phyloP scores from a whole-genome alignment of 2,329 filamentous ascomycete genomes.

The Lojkania enalia region DNA sequence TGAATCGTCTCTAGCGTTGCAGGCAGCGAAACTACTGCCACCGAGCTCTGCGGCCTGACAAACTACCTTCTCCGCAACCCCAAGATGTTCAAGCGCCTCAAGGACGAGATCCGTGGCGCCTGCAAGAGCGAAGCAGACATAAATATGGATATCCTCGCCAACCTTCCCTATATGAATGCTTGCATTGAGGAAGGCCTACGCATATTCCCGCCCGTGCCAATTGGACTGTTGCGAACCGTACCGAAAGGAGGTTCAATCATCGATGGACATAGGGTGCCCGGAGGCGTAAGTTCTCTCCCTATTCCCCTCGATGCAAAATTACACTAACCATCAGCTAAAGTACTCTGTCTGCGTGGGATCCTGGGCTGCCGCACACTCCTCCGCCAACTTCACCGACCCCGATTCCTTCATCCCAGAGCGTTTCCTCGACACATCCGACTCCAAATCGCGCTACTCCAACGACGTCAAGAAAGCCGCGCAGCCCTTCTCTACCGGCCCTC shows the following conservation, averaged over 20 bases:
- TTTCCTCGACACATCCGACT: conserved; percentile 31
- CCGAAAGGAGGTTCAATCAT: conserved; percentile 43
- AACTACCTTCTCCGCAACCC: conserved; percentile 36
- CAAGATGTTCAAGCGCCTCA: conserved; percentile 24
- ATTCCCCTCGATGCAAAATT: neutral
- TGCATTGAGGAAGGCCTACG: conserved; percentile 53
- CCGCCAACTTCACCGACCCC: conserved; percentile 38
- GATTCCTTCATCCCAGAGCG: conserved; percentile 42
- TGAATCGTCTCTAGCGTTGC: conserved; percentile 25
- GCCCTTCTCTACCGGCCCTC: conserved; percentile 36
- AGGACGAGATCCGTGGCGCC: conserved; percentile 30
- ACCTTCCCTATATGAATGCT: conserved; percentile 49
- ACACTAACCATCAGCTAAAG: conserved; percentile 6
- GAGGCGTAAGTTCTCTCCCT: conserved; percentile 11
- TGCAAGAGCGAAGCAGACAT: conserved; percentile 35
- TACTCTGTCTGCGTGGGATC: conserved; percentile 33
- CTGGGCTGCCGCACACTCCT: conserved; percentile 34
- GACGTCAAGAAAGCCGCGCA: conserved; percentile 37
- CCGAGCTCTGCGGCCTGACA: conserved; percentile 36
- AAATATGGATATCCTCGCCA: conserved; percentile 33
- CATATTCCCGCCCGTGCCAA: conserved; percentile 51
- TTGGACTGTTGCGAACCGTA: conserved; percentile 43
- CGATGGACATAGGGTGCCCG: conserved; percentile 44
- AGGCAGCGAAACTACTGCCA: conserved; percentile 41
- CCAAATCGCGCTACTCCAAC: conserved; percentile 16